Percentiles rank a stretch among this genome's conserved stretches.
These are phyloP conservation scores for Penicillium sp. DNA, from an alignment of 2,329 filamentous ascomycete genomes.

Conservation along the genomic window DNA sequence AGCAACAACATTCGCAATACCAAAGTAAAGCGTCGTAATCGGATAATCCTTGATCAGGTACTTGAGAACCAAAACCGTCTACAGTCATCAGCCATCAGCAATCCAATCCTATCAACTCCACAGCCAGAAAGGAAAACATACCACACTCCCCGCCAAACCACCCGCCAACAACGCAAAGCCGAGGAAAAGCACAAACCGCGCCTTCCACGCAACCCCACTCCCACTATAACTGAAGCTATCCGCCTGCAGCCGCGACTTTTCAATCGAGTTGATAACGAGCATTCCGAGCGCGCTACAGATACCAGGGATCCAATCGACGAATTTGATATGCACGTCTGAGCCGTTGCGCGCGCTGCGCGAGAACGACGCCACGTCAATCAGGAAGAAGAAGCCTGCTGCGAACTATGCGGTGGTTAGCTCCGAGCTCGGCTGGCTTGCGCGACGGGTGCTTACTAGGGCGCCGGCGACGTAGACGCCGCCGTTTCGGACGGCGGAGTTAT, in stretches of 20 bases:
- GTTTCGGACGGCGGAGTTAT: slow-evolving; percentile 64
- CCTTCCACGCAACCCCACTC: slow-evolving; percentile 70
- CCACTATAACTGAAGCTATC: slow-evolving; percentile 68
- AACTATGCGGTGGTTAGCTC: slow-evolving; percentile 51
- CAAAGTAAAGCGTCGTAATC: slow-evolving; percentile 67
- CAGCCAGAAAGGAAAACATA: slow-evolving; percentile 33
- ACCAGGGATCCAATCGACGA: slow-evolving; percentile 71
- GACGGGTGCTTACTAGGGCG: slow-evolving; percentile 58
- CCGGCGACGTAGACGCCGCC: slow-evolving; percentile 68
- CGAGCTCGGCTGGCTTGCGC: slow-evolving; percentile 1
- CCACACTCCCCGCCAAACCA: slow-evolving; percentile 66
- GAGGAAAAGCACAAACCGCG: slow-evolving; percentile 67
- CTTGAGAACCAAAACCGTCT: slow-evolving; percentile 68
- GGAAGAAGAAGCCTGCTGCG: slow-evolving; percentile 69
- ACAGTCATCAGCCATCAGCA: background rate
- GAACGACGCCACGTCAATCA: slow-evolving; percentile 67
- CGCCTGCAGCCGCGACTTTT: slow-evolving; percentile 65
- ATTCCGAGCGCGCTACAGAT: slow-evolving; percentile 71
- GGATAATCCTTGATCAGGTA: slow-evolving; percentile 63
- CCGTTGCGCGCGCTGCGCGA: slow-evolving; percentile 64
- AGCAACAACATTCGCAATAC: slow-evolving; percentile 65
- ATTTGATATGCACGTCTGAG: slow-evolving; percentile 65
- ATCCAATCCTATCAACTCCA: background rate
- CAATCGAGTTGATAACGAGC: slow-evolving; percentile 72
- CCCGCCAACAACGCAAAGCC: slow-evolving; percentile 71